Evolutionary conservation across 2,329 filamentous ascomycete species (phyloP), one percentile per base, ranked within the genome.

Genomic region (Paraphoma sp.): DNA sequence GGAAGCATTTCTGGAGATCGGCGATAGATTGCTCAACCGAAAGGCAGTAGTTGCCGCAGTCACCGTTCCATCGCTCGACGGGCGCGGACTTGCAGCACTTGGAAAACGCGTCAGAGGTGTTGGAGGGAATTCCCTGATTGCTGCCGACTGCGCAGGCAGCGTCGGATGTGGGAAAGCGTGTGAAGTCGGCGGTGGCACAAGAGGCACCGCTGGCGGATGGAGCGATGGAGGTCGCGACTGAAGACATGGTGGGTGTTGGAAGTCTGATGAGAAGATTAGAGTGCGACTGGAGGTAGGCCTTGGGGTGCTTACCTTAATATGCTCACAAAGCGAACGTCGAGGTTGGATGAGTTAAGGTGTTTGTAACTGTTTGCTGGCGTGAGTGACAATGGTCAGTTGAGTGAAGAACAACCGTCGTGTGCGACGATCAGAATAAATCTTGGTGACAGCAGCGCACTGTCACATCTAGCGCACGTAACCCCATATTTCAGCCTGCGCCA

Each of bases 61-160:
- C 56, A 51, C 63, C 64, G 40, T 68, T 72, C 54, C 59, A 74
- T 2, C 57, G 53, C 47, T 73, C 64, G 45, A 74, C 71, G 6
- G 70, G 65, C 7, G 70, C 71, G 33, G 58, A 56, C 41, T 73
- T 73, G 69, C 72, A 75, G 68, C 72, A 75, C 43, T 56, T 51
- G 9, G 63, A 57, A 41, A 74, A 63, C 17, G 64, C 60, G 28
- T 63, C 54, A 40, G 59, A 56, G 17, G 69, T 70, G 58, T 70
- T 73, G 48, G 55, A 57, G 7, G 70, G 65, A 10, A 74, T 46
- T 36, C 67, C 62, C 1, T 44, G 44, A 30, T 45, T 63, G 64
- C 67, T 64, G 46, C 61, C 69, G 42, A 73, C 62, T 14, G 67
- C 69, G 62, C 72, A 75, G 55, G 59, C 64, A 36, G 64, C 54